Evolutionary conservation across 1,284 basidiomycete genomes (phyloP).

Genomic region (Leccinum huronense): DNA sequence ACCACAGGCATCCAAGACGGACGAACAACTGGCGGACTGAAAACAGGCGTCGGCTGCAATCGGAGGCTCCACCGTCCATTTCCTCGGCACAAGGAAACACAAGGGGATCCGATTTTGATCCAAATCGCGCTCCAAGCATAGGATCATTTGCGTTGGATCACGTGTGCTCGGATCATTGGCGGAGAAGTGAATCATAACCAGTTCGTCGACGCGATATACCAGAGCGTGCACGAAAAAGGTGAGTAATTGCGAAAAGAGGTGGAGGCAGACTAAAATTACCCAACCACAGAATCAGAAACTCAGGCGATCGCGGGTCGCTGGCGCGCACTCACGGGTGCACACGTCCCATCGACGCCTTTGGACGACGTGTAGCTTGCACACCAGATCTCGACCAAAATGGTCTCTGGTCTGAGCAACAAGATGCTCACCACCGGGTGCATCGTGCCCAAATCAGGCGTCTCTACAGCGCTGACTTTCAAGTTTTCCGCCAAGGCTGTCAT

Average conservation of each 20-base stretch:
- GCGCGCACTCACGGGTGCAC: constrained; percentile 33
- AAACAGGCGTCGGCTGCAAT: constrained; percentile 25
- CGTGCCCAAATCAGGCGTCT: constrained; percentile 20
- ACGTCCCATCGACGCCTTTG: constrained; percentile 24
- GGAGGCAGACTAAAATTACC: not conserved
- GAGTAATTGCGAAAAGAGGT: not conserved
- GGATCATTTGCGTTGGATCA: constrained; percentile 31
- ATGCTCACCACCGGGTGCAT: constrained; percentile 32
- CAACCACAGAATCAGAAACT: constrained; percentile 25
- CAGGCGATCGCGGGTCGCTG: constrained; percentile 35
- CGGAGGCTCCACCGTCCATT: constrained; percentile 28
- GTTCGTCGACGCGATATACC: constrained; percentile 32
- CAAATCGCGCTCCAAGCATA: constrained; percentile 37
- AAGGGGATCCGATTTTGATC: constrained; percentile 35
- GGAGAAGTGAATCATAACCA: constrained; percentile 27
- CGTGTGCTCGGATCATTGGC: constrained; percentile 31
- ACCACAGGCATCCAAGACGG: constrained; percentile 12
- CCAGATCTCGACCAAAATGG: constrained; percentile 25
- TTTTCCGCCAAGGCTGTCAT: constrained; percentile 32
- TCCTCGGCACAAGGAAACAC: constrained; percentile 32
- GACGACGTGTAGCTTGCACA: constrained; percentile 28
- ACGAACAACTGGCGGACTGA: constrained; percentile 29
- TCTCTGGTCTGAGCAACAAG: constrained; percentile 31
- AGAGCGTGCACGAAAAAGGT: constrained; percentile 28
- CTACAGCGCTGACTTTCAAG: constrained; percentile 23